phyloP scores from a whole-genome alignment of 2,329 filamentous ascomycete genomes.

The Ophiosphaerella herpotricha region DNA sequence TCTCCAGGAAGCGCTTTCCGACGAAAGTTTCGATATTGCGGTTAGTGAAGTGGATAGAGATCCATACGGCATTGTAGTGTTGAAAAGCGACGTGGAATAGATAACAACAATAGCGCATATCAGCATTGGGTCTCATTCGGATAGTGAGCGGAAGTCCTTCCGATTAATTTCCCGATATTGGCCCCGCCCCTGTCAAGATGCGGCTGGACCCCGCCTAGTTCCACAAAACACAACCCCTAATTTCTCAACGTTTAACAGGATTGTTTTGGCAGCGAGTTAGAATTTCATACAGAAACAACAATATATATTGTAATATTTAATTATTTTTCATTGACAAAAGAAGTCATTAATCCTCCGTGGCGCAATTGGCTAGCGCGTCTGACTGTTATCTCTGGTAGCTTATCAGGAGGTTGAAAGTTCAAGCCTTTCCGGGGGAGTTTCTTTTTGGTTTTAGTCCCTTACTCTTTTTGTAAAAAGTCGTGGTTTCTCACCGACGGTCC shows the following conservation, averaged over 20 bases:
- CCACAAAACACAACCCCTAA: neutral
- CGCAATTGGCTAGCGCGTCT: slow-evolving; percentile 63
- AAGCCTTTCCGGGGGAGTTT: slow-evolving; percentile 34
- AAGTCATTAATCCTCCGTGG: slow-evolving; percentile 40
- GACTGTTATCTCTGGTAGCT: slow-evolving; percentile 55
- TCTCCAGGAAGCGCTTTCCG: slow-evolving; percentile 55
- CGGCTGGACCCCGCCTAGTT: neutral
- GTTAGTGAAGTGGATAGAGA: slow-evolving; percentile 83
- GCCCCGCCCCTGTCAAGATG: neutral
- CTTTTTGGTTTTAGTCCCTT: neutral
- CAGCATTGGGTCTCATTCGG: neutral
- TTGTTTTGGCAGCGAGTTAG: too few relatives aligned
- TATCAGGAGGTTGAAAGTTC: slow-evolving; percentile 33
- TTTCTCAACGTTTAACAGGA: too few relatives aligned
- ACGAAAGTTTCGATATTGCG: slow-evolving; percentile 65
- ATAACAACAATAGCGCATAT: neutral
- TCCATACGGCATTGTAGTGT: slow-evolving; percentile 73
- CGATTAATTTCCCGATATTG: neutral
- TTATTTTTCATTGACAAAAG: too few relatives aligned
- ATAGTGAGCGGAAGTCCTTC: neutral
- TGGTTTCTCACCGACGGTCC: neutral
- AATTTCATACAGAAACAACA: too few relatives aligned
- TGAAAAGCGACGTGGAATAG: slow-evolving; percentile 29
- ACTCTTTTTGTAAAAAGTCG: neutral
- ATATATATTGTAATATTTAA: too few relatives aligned